Conservation (phyloP, 768 basidiomycete genomes). For the Tremella yokohamensis region DNA sequence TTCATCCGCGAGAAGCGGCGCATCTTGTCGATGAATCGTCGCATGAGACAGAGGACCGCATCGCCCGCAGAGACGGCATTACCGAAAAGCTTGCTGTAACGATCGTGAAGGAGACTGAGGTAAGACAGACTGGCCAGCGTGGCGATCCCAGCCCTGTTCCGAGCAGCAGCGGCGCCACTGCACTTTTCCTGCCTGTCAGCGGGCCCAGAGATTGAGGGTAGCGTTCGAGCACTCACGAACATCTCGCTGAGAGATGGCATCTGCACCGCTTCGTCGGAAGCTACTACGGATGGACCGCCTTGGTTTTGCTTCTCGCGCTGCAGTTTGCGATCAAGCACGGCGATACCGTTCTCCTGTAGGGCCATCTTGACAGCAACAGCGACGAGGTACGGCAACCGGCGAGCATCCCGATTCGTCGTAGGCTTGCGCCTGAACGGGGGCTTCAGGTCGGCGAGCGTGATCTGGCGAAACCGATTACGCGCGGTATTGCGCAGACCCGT, state of each 20-base stretch:
- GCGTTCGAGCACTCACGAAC: conserved; percentile 15
- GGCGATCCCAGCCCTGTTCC: not conserved
- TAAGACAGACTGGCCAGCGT: not conserved
- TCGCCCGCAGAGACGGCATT: not conserved
- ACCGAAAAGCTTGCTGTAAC: not conserved
- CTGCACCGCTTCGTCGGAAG: conserved; percentile 12
- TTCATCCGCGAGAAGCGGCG: not conserved
- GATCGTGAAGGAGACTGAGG: not conserved
- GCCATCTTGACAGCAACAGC: conserved; percentile 28
- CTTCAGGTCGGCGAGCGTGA: not conserved
- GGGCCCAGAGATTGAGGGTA: not conserved
- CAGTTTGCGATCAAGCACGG: conserved; percentile 14
- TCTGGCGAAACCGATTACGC: not conserved
- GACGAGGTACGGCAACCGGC: conserved; percentile 18
- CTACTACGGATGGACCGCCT: conserved; percentile 9
- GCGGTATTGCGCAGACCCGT: not conserved
- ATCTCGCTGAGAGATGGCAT: conserved; percentile 14
- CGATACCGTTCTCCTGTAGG: conserved; percentile 21
- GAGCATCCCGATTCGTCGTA: conserved; percentile 8
- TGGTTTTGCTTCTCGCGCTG: not conserved
- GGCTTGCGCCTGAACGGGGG: not conserved
- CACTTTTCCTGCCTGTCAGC: too few relatives aligned
- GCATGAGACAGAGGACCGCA: not conserved
- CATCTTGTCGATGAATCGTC: conserved; percentile 1
- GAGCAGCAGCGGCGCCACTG: too few relatives aligned